phyloP scores from a whole-genome alignment of 1,284 basidiomycete genomes.

The Tilletia horrida region DNA sequence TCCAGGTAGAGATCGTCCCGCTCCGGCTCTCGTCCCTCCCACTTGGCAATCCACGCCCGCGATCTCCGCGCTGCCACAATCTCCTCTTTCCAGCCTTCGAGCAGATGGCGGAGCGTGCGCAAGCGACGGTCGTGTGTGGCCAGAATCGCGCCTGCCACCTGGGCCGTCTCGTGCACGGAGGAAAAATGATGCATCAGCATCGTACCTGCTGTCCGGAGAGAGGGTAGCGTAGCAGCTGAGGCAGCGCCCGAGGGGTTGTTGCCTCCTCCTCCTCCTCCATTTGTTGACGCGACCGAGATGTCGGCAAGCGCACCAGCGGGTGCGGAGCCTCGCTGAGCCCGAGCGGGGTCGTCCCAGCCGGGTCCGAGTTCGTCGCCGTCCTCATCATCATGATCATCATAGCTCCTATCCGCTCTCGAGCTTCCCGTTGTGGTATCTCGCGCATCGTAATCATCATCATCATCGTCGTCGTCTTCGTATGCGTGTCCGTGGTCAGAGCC shows the following conservation, averaged over 20 bases:
- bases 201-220: background rate
- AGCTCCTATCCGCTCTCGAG: background rate
- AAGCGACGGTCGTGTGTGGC: background rate
- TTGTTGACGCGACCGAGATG: background rate
- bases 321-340: background rate
- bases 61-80: background rate
- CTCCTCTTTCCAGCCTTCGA: slow-evolving; percentile 10
- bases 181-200: background rate
- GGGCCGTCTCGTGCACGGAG: slow-evolving; percentile 16
- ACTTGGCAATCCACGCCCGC: slow-evolving; percentile 13
- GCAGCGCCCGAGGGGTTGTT: background rate
- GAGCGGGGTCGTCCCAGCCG: slow-evolving; percentile 12
- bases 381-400: background rate
- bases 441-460: background rate
- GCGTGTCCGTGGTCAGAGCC: background rate
- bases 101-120: slow-evolving; percentile 9
- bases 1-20: slow-evolving; percentile 5
- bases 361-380: background rate
- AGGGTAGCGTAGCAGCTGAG: background rate
- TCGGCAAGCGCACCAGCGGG: background rate
- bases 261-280: background rate
- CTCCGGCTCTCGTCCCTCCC: slow-evolving; percentile 6
- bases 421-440: too few relatives aligned
- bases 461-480: background rate
- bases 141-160: background rate